phyloP scores from a whole-genome alignment of 2,329 filamentous ascomycete species.

The Nothopassalora personata region DNA sequence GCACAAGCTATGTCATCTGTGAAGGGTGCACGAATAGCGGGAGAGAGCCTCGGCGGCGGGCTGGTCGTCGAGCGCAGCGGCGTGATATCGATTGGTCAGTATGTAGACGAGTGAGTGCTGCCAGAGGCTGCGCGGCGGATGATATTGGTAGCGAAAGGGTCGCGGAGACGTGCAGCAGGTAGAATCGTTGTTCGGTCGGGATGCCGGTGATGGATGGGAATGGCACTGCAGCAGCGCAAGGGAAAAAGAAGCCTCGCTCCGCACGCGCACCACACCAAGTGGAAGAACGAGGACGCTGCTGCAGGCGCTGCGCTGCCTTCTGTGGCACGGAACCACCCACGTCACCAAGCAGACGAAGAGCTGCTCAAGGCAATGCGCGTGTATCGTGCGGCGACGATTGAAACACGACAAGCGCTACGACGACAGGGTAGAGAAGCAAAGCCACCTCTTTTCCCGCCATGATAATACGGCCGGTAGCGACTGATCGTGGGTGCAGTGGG shows the following conservation, averaged over 20 bases:
- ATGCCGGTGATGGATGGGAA: neutral
- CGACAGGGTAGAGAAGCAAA: neutral
- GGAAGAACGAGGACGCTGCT: neutral
- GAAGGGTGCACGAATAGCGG: neutral
- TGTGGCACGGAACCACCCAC: neutral
- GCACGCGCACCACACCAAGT: neutral
- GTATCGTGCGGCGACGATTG: neutral
- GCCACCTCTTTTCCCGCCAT: neutral
- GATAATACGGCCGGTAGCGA: neutral
- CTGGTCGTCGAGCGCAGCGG: neutral
- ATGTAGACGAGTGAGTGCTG: neutral
- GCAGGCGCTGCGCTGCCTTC: neutral
- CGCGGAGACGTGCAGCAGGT: neutral
- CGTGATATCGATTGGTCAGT: neutral
- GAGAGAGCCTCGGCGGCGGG: neutral
- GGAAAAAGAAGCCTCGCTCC: too few relatives aligned
- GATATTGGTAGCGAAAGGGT: neutral
- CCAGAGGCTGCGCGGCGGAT: neutral
- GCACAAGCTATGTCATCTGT: slow-evolving; percentile 6
- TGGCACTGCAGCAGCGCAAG: neutral
- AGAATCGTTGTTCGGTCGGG: neutral
- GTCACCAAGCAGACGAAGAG: slow-evolving; percentile 1
- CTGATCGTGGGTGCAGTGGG: neutral
- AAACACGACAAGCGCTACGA: neutral
- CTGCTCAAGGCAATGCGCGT: neutral